Evolutionary conservation across 306 rosid genomes (phyloP).

Genomic region (Prunus armeniaca): DNA sequence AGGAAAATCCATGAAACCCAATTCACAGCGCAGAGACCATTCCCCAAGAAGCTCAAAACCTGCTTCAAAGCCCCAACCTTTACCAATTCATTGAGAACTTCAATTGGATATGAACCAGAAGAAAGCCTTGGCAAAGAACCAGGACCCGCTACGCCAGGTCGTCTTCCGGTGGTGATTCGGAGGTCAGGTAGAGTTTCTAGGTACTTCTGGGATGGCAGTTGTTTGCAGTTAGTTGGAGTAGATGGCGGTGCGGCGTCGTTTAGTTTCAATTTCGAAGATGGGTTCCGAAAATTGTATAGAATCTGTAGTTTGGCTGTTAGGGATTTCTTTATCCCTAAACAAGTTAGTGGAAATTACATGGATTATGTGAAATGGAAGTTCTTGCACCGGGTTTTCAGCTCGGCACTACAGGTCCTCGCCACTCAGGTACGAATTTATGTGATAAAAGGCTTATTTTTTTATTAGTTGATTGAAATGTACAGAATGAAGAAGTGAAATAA

Average conservation of each 20-base stretch:
- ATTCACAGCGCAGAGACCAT: slow-evolving; percentile 13
- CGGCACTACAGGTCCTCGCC: slow-evolving; percentile 86
- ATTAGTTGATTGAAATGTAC: background rate
- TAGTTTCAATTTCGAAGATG: slow-evolving; percentile 32
- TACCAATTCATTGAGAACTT: slow-evolving; percentile 45
- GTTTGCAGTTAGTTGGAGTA: slow-evolving; percentile 53
- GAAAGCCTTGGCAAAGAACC: slow-evolving; percentile 37
- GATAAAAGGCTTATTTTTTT: background rate
- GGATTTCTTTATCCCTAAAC: slow-evolving; percentile 66
- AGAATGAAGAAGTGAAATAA: background rate
- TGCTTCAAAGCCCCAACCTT: slow-evolving; percentile 19
- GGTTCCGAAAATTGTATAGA: slow-evolving; percentile 33
- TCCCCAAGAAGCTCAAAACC: slow-evolving; percentile 23
- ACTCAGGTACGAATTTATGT: slow-evolving; percentile 58
- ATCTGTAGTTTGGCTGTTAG: slow-evolving; percentile 35
- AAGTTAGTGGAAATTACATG: slow-evolving; percentile 51
- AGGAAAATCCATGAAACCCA: slow-evolving; percentile 40
- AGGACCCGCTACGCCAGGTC: slow-evolving; percentile 24
- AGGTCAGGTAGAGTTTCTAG: slow-evolving; percentile 60
- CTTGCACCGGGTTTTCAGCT: slow-evolving; percentile 87
- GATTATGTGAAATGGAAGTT: slow-evolving; percentile 83
- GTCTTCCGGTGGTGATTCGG: slow-evolving; percentile 60
- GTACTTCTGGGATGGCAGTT: slow-evolving; percentile 67
- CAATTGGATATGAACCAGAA: slow-evolving; percentile 48
- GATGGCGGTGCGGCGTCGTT: slow-evolving; percentile 38